phyloP scores from a whole-genome alignment of 129 eudicot species.

The Centrapalus pauciflorus region DNA sequence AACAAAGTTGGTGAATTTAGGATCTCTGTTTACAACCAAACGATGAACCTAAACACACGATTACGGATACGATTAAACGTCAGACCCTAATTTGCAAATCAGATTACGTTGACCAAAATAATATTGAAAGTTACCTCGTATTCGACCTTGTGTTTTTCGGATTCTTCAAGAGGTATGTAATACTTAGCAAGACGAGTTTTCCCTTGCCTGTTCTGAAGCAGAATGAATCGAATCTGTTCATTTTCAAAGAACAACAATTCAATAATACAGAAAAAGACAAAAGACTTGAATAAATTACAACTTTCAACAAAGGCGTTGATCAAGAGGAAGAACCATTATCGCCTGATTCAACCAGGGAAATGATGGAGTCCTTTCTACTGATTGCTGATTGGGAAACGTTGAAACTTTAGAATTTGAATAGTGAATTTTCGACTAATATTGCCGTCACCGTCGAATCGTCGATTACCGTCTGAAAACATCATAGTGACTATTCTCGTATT shows the following conservation, averaged over 20 bases:
- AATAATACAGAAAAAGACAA: neutral
- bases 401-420: neutral
- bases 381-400: neutral
- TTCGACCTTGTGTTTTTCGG: conserved; percentile 92
- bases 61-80: neutral
- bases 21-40: conserved; percentile 89
- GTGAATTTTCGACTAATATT: conserved; percentile 7
- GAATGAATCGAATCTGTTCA: conserved; percentile 80
- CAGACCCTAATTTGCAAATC: neutral
- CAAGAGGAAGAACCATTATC: conserved; percentile 23
- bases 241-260: neutral
- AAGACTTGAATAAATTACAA: neutral
- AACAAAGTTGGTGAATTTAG: conserved; percentile 89
- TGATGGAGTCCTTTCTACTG: neutral
- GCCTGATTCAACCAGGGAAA: conserved; percentile 9
- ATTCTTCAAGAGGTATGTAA: conserved; percentile 90
- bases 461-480: neutral
- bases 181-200: conserved; percentile 89
- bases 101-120: neutral
- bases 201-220: conserved; percentile 89
- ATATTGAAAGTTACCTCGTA: conserved; percentile 59
- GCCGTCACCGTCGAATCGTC: neutral
- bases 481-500: too few relatives aligned
- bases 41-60: conserved; percentile 65
- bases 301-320: neutral